phyloP scores from a whole-genome alignment of 257 asterid genomes.

The Anisodus tanguticus region DNA sequence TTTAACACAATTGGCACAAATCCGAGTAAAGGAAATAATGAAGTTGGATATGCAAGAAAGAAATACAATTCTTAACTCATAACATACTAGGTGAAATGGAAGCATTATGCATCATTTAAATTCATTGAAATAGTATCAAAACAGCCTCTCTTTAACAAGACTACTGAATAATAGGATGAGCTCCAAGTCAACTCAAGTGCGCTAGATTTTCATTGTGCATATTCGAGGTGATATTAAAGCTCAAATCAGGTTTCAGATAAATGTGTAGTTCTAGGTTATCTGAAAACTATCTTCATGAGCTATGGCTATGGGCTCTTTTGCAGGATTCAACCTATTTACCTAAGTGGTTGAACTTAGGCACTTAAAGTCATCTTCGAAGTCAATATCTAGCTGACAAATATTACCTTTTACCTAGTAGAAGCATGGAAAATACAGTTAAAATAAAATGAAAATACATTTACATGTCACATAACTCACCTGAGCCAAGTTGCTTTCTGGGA shows the following conservation, averaged over 20 bases:
- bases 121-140: slow-evolving; percentile 14
- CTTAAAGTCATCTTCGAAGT: background rate
- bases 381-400: background rate
- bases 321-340: background rate
- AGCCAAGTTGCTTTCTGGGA: background rate
- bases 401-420: background rate
- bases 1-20: slow-evolving; percentile 18
- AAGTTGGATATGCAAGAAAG: background rate
- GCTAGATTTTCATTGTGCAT: background rate
- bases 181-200: background rate
- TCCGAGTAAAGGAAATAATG: background rate
- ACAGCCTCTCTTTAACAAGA: slow-evolving; percentile 10
- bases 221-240: slow-evolving; percentile 8
- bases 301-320: background rate
- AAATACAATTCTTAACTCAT: background rate
- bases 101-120: background rate
- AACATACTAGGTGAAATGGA: background rate
- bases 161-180: slow-evolving; percentile 11
- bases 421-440: background rate
- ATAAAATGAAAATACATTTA: background rate
- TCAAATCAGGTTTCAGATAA: background rate
- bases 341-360: background rate
- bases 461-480: background rate
- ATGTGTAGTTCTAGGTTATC: slow-evolving; percentile 17
- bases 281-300: slow-evolving; percentile 9